Percentiles rank a stretch among this genome's conserved stretches.
These are phyloP conservation scores for Aspergillus fumigatus DNA, from an alignment of 2,329 filamentous ascomycete species.

Conservation along the genomic window DNA sequence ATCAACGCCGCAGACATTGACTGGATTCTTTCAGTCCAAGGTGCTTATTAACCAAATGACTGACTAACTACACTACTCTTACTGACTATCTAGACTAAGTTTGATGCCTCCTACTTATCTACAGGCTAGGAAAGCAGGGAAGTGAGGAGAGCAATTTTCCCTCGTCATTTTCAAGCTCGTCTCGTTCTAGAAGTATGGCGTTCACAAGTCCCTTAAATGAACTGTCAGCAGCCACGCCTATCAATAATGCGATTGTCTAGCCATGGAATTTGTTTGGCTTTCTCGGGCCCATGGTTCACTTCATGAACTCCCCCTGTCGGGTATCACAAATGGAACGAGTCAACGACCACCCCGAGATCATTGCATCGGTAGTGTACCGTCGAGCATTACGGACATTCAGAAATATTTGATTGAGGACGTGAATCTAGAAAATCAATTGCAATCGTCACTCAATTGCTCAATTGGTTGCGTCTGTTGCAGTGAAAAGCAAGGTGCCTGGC, in stretches of 20 bases:
- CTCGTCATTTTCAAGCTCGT: not conserved
- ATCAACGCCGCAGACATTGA: no score
- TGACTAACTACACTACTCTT: no score
- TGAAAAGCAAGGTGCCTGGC: not conserved
- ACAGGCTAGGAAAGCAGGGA: not conserved
- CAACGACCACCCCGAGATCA: not conserved
- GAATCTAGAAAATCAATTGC: not conserved
- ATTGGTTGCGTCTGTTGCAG: not conserved
- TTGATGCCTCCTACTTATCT: not conserved
- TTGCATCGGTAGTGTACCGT: not conserved
- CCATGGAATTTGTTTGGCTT: not conserved
- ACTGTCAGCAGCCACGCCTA: not conserved
- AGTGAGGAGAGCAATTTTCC: not conserved
- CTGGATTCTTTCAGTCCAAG: no score
- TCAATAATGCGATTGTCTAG: not conserved
- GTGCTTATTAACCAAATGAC: no score
- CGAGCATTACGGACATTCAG: not conserved
- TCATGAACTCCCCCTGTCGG: not conserved
- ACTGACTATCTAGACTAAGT: not conserved
- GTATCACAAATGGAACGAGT: not conserved
- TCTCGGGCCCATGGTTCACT: not conserved
- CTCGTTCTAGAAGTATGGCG: not conserved
- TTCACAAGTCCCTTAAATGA: not conserved
- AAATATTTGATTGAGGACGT: not conserved
- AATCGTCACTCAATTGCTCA: not conserved